phyloP scores from a whole-genome alignment of 2,329 filamentous ascomycete genomes.

The Nigrograna mackinnonii region DNA sequence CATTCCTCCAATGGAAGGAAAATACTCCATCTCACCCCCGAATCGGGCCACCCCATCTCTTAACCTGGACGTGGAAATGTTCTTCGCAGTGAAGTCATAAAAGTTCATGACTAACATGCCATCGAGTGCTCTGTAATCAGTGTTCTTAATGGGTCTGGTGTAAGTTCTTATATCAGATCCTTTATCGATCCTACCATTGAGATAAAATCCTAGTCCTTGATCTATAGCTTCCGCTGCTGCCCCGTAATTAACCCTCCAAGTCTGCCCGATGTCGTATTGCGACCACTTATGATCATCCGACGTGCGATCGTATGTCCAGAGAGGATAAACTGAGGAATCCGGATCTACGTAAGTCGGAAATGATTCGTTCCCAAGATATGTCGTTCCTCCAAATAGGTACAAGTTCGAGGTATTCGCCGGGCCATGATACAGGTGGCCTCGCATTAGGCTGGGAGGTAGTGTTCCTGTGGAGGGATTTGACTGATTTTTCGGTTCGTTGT shows the following conservation, averaged over 20 bases:
- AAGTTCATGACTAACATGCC: conserved; percentile 48
- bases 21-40: conserved; percentile 42
- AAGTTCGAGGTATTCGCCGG: conserved; percentile 13
- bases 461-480: conserved; percentile 20
- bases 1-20: conserved; percentile 37
- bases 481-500: conserved; percentile 17
- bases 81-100: conserved; percentile 34
- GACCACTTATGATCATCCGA: conserved; percentile 14
- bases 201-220: conserved; percentile 42
- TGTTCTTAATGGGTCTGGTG: conserved; percentile 14
- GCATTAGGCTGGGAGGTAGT: conserved; percentile 19
- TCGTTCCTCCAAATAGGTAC: conserved; percentile 22
- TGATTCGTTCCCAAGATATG: conserved; percentile 21
- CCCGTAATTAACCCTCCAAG: conserved; percentile 37
- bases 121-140: conserved; percentile 24
- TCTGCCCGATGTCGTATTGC: conserved; percentile 16
- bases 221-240: conserved; percentile 41
- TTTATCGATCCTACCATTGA: conserved; percentile 44
- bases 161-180: conserved; percentile 29
- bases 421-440: conserved; percentile 28
- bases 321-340: conserved; percentile 16
- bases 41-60: conserved; percentile 34
- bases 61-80: conserved; percentile 41
- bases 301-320: conserved; percentile 20
- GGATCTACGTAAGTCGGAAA: conserved; percentile 15